Conservation (phyloP, 306 rosid species). For the Malus asiatica region DNA sequence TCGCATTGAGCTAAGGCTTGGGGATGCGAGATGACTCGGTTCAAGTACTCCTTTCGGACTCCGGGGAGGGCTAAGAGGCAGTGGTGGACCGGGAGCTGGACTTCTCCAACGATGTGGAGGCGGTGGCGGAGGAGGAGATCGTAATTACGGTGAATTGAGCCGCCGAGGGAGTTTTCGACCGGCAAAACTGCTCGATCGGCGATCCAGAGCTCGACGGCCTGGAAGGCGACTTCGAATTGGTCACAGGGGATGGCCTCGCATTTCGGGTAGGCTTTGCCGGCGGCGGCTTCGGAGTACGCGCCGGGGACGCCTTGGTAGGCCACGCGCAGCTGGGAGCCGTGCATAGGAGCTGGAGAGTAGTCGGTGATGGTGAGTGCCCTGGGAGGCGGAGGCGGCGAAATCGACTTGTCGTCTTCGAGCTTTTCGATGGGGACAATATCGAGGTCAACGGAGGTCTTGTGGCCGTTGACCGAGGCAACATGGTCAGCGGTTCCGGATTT, state of each 20-base stretch:
- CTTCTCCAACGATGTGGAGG: constrained; percentile 96
- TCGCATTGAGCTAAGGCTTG: constrained; percentile 94
- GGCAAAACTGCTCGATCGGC: constrained; percentile 94
- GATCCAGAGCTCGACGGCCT: constrained; percentile 95
- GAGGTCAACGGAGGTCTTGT: constrained; percentile 45
- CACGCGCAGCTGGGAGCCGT: constrained; percentile 78
- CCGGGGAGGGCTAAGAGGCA: constrained; percentile 88
- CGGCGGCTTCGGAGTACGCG: constrained; percentile 95
- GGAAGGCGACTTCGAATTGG: constrained; percentile 94
- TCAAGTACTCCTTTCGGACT: constrained; percentile 61
- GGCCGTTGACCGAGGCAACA: constrained; percentile 62
- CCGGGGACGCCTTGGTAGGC: constrained; percentile 98
- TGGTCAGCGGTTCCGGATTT: constrained; percentile 19
- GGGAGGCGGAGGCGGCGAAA: constrained; percentile 16
- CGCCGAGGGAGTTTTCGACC: constrained; percentile 86
- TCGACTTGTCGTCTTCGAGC: constrained; percentile 22
- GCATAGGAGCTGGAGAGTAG: constrained; percentile 94
- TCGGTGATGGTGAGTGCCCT: constrained; percentile 79
- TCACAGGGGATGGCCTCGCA: constrained; percentile 98
- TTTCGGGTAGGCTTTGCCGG: constrained; percentile 84
- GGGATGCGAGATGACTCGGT: constrained; percentile 85
- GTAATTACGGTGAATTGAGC: constrained; percentile 90
- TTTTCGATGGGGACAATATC: constrained; percentile 58
- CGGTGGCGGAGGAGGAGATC: constrained; percentile 97
- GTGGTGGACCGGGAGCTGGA: constrained; percentile 88